Conservation (phyloP, 805 yeast genomes). For the Saccharomyces paradoxus region DNA sequence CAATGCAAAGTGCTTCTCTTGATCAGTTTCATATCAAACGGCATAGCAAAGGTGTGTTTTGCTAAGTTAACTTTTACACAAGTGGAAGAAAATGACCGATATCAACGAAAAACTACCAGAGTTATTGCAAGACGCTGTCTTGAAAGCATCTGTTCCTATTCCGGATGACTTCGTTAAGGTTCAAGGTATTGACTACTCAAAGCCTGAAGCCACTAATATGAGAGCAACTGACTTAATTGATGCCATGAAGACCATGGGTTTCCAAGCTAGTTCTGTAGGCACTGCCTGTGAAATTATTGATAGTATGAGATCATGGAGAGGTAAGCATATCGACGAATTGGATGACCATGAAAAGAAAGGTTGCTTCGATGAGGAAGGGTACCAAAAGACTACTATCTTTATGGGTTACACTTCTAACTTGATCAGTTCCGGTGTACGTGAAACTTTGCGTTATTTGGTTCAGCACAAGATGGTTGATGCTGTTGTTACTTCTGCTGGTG, state of each 20-base stretch:
- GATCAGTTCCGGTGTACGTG: slow-evolving; percentile 90
- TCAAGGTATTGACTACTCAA: slow-evolving; percentile 82
- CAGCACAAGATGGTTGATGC: slow-evolving; percentile 93
- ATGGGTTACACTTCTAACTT: slow-evolving; percentile 95
- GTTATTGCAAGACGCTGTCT: slow-evolving; percentile 83
- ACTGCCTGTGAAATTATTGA: slow-evolving; percentile 88
- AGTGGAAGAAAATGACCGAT: slow-evolving; percentile 27
- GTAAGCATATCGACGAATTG: slow-evolving; percentile 58
- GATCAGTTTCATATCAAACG: background rate
- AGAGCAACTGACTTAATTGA: slow-evolving; percentile 68
- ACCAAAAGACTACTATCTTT: slow-evolving; percentile 81
- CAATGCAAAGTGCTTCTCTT: background rate
- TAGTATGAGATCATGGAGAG: slow-evolving; percentile 91
- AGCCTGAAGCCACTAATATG: slow-evolving; percentile 66
- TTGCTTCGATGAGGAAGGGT: slow-evolving; percentile 67
- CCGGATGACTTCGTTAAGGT: slow-evolving; percentile 75
- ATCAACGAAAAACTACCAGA: slow-evolving; percentile 46
- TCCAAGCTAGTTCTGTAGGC: slow-evolving; percentile 83
- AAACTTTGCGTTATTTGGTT: slow-evolving; percentile 78
- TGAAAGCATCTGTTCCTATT: slow-evolving; percentile 77
- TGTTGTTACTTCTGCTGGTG: slow-evolving; percentile 96
- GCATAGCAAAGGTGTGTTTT: background rate
- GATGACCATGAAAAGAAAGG: slow-evolving; percentile 68
- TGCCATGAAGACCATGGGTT: slow-evolving; percentile 92
- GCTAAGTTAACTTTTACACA: background rate